Evolutionary conservation across 306 rosid species (phyloP), one percentile per base, ranked within the genome.

Genomic region (Prunus kanzakura): DNA sequence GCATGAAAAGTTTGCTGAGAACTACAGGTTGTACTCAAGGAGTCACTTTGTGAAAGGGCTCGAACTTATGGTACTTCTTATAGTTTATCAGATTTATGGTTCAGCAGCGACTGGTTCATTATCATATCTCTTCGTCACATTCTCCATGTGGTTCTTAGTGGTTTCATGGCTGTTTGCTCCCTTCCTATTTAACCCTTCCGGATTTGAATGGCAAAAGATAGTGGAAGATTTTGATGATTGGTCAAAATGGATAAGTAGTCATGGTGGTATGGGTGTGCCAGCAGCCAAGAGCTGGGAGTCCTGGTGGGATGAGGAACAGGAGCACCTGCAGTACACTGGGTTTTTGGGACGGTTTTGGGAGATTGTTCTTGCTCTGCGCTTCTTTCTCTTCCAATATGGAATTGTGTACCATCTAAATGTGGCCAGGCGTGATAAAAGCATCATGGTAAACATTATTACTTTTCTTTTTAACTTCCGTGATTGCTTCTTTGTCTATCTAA

Each of bases 281-380:
- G 85, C 97, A 76, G 88, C 69, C 81, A 95, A 92, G 87, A 92
- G 97, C 82, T 95, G 99, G 99, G 99, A 95, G 61, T 95, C 99
- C 3, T 95, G 99, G 99, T 95, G 99, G 99, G 90, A 88, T 20
- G 99, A 95, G 80, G 99, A 95, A 86, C 99, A 95, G 64, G 99
- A 95, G 84, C 99, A 95, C 83, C 84, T 95, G 80, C 89, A 82
- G 82, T 45, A 83, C 89, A 87, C 97, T 50, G 97, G 97, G 29
- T 4, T 76, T 46, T 3, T 83, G 8, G 99, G 97, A 69, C 87
- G 96, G 71, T 74, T 86, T 71, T 89, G 90, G 85, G 99, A 95
- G 85, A 67, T 83, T 61, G 1, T 88, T 80, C 96, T 95, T 55
- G 75, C 91, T 68, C 18, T 88, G 67, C 97, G 97, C 81, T 92